These are phyloP conservation scores for Microascus cirrosus DNA, from an alignment of 2,329 filamentous ascomycete species.

Conservation along the genomic window DNA sequence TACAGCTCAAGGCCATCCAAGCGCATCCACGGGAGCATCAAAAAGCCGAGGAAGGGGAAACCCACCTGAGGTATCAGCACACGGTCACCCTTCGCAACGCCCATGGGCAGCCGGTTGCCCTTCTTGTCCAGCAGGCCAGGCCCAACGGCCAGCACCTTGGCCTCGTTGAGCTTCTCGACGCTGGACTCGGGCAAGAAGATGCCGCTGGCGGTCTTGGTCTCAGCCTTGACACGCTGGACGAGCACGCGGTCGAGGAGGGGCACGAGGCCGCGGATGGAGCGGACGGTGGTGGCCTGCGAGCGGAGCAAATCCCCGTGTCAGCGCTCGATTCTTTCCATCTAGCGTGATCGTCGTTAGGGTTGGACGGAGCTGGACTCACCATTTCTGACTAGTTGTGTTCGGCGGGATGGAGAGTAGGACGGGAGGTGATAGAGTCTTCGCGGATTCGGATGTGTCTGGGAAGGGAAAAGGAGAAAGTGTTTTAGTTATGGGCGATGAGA, in stretches of 20 bases:
- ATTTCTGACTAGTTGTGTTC: background rate
- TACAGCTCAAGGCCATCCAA: background rate
- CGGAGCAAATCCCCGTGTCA: background rate
- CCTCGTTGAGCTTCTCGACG: conserved; percentile 98
- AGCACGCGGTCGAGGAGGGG: conserved; percentile 97
- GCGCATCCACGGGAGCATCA: background rate
- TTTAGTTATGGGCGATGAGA: background rate
- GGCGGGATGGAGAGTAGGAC: background rate
- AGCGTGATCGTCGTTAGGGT: background rate
- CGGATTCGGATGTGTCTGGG: background rate
- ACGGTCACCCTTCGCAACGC: conserved; percentile 74
- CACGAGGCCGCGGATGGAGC: conserved; percentile 88
- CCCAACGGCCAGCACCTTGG: conserved; percentile 88
- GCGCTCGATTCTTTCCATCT: background rate
- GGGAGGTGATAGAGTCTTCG: background rate
- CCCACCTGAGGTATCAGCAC: conserved; percentile 91
- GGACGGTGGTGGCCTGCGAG: conserved; percentile 59
- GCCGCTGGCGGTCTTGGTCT: conserved; percentile 89
- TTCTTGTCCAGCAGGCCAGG: conserved; percentile 81
- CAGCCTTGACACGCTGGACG: conserved; percentile 94
- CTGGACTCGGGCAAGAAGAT: conserved; percentile 96
- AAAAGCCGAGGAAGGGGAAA: conserved; percentile 13
- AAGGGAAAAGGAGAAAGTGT: background rate
- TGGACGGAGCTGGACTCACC: background rate
- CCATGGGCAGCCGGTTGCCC: conserved; percentile 77